Conservation (phyloP, 1,284 basidiomycete species). For the Pseudomicrostroma phylloplanum region DNA sequence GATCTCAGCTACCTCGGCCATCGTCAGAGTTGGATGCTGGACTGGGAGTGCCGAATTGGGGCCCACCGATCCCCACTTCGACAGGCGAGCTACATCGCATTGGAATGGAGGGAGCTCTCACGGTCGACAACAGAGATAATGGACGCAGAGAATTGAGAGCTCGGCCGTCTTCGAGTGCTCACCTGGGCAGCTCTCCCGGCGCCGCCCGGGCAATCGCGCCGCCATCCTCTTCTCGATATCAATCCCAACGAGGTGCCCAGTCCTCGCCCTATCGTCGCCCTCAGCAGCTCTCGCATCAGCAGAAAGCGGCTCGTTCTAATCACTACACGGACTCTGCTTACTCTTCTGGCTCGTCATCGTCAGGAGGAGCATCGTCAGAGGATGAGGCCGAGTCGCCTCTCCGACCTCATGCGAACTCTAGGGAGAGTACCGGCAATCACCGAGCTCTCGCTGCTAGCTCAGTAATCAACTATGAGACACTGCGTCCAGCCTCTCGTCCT, state of each 20-base stretch:
- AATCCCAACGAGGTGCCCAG: no score
- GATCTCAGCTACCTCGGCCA: no score
- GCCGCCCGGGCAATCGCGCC: not conserved
- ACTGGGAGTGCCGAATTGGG: not conserved
- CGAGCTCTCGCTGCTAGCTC: not conserved
- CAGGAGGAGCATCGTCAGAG: not conserved
- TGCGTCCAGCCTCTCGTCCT: not conserved
- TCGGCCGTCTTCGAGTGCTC: not conserved
- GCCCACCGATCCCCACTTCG: not conserved
- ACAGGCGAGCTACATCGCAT: not conserved
- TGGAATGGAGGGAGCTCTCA: not conserved
- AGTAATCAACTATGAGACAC: not conserved
- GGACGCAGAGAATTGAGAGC: no score
- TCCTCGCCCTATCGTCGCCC: not conserved
- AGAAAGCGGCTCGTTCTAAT: no score
- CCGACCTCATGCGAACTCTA: not conserved
- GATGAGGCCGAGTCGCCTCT: not conserved
- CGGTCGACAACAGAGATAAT: not conserved
- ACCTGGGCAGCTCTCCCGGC: not conserved
- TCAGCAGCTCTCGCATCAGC: not conserved
- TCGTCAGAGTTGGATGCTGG: no score
- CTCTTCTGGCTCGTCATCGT: not conserved
- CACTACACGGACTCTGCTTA: no score
- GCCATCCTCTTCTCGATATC: not conserved
- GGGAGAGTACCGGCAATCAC: constrained; percentile 5